These are phyloP conservation scores for Wickerhamiella occidentalis DNA, from an alignment of 805 yeast species.

Conservation along the genomic window DNA sequence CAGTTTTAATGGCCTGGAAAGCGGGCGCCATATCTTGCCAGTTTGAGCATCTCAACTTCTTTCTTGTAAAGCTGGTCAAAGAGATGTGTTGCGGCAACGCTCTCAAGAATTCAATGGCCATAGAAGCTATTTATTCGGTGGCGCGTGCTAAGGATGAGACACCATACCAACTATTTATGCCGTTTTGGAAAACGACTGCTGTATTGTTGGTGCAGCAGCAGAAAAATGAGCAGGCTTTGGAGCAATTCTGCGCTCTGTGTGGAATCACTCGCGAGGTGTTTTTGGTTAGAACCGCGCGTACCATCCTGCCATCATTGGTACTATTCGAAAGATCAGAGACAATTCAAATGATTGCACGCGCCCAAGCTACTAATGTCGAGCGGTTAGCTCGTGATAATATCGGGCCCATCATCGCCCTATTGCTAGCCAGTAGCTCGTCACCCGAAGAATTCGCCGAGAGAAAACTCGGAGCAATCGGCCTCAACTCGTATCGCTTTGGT, in stretches of 20 bases:
- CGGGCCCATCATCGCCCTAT: constrained; percentile 7
- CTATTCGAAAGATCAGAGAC: constrained; percentile 53
- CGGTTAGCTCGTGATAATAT: neutral
- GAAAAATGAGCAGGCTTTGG: constrained; percentile 39
- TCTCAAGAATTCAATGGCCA: constrained; percentile 56
- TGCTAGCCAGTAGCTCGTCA: neutral
- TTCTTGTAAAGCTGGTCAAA: constrained; percentile 53
- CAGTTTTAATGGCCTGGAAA: constrained; percentile 39
- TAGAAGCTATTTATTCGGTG: constrained; percentile 46
- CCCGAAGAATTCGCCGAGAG: constrained; percentile 8
- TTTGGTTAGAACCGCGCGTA: constrained; percentile 53
- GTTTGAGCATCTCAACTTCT: constrained; percentile 57
- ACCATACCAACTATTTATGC: constrained; percentile 69
- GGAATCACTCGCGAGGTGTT: constrained; percentile 52
- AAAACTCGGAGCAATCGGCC: neutral
- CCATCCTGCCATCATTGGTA: constrained; percentile 65
- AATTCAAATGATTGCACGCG: constrained; percentile 46
- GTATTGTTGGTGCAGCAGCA: constrained; percentile 44
- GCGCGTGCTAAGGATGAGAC: constrained; percentile 47
- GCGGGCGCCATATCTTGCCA: constrained; percentile 48
- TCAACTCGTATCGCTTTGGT: constrained; percentile 18
- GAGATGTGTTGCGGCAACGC: constrained; percentile 52
- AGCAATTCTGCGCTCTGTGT: constrained; percentile 51
- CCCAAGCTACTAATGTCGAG: neutral
- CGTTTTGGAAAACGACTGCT: constrained; percentile 64